These are phyloP conservation scores for barrel medic (Medicago truncatula) DNA, from an alignment of 306 rosid species.

Conservation along the genomic window DNA sequence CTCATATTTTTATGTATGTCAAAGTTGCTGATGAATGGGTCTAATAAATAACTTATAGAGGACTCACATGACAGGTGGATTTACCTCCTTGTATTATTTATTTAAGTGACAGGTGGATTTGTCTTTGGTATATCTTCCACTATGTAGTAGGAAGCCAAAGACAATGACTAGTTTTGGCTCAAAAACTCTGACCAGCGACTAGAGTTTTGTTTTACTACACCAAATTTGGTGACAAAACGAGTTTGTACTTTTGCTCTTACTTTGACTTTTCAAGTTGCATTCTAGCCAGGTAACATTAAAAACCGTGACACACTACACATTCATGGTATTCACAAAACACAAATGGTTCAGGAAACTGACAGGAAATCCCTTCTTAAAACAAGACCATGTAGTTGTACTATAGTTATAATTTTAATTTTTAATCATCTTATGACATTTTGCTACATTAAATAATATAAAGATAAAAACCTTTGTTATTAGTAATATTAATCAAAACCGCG, in stretches of 20 bases:
- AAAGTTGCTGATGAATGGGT: no score
- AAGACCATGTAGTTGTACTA: slow-evolving; percentile 45
- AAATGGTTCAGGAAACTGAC: slow-evolving; percentile 37
- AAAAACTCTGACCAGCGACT: slow-evolving; percentile 50
- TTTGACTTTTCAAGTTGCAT: slow-evolving; percentile 44
- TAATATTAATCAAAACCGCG: slow-evolving; percentile 72
- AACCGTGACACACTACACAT: neutral
- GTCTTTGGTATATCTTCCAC: slow-evolving; percentile 7
- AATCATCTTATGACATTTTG: neutral
- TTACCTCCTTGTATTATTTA: neutral
- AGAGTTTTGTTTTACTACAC: neutral
- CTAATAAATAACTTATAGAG: no score
- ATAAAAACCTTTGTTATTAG: neutral
- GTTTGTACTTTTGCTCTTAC: neutral
- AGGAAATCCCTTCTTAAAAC: slow-evolving; percentile 35
- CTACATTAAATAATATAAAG: slow-evolving; percentile 1
- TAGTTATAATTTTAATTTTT: neutral
- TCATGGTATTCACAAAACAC: slow-evolving; percentile 25
- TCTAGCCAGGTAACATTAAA: slow-evolving; percentile 17
- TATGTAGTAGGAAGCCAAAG: neutral
- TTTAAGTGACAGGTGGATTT: neutral
- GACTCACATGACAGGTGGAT: no score
- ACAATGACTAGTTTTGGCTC: slow-evolving; percentile 26
- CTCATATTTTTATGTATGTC: no score
- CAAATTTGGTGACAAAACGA: neutral